Evolutionary conservation across 169 alveolate species (phyloP).

Genomic region (Amoebophrya sp.): DNA sequence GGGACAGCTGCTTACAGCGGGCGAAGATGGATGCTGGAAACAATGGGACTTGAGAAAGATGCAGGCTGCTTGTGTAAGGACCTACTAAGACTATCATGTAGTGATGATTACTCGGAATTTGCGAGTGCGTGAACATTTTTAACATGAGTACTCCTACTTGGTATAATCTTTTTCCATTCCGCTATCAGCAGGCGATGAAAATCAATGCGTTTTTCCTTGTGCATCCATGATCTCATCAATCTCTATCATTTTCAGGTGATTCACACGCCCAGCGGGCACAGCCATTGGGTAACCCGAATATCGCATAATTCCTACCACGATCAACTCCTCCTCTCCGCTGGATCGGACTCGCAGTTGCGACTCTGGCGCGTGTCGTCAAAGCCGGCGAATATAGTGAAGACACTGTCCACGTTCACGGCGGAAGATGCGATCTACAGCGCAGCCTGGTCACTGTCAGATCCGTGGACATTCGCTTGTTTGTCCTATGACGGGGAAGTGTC

Average conservation of each 20-base stretch:
- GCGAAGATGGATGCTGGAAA: not conserved
- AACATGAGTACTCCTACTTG: no score
- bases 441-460: not conserved
- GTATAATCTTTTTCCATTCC: no score
- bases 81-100: not conserved
- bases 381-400: not conserved
- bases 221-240: no score
- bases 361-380: not conserved
- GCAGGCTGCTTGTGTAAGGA: not conserved
- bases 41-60: not conserved
- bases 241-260: not conserved
- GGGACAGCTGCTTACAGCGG: not conserved
- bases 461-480: not conserved
- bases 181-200: no score
- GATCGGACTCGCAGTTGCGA: not conserved
- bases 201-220: no score
- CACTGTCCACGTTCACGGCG: not conserved
- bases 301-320: not conserved
- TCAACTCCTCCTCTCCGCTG: not conserved
- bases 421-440: not conserved
- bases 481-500: constrained; percentile 57
- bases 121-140: no score
- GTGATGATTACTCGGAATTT: no score
- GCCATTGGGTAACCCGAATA: not conserved
- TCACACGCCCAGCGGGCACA: not conserved